Conservation (phyloP, 2,329 filamentous ascomycete genomes). For the Talaromyces sp. region DNA sequence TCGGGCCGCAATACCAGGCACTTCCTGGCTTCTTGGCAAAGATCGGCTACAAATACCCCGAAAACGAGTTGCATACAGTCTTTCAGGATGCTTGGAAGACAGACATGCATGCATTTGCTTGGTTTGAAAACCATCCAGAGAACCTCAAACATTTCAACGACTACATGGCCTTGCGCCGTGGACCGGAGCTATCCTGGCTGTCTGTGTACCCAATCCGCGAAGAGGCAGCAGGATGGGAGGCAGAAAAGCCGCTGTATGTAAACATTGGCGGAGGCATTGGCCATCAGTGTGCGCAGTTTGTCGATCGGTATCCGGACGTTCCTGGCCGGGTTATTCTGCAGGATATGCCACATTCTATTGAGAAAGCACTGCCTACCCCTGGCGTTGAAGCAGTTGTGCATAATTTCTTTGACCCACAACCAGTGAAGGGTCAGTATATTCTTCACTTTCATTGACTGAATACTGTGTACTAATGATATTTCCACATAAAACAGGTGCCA, state of each 20-base stretch:
- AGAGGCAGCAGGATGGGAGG: slow-evolving; percentile 13
- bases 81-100: slow-evolving; percentile 25
- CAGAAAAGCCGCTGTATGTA: slow-evolving; percentile 14
- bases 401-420: slow-evolving; percentile 3
- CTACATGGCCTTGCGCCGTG: slow-evolving; percentile 35
- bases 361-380: slow-evolving; percentile 14
- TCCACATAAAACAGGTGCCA: slow-evolving; percentile 2
- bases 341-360: slow-evolving; percentile 40
- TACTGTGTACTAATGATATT: neutral
- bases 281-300: slow-evolving; percentile 29
- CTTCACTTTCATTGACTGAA: neutral
- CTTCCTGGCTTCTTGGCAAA: slow-evolving; percentile 20
- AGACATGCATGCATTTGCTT: slow-evolving; percentile 22
- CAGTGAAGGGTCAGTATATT: slow-evolving; percentile 1
- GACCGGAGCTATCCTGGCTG: slow-evolving; percentile 32
- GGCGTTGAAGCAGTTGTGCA: slow-evolving; percentile 20
- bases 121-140: slow-evolving; percentile 20
- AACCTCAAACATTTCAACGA: slow-evolving; percentile 33
- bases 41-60: slow-evolving; percentile 21
- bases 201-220: slow-evolving; percentile 17
- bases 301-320: slow-evolving; percentile 27
- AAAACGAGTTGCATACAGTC: slow-evolving; percentile 17
- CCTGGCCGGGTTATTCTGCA: slow-evolving; percentile 46
- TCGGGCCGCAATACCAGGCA: neutral
- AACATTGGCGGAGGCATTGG: slow-evolving; percentile 19